Evolutionary conservation across 2,329 filamentous ascomycete species (phyloP).

Genomic region (Lachnellula subtilissima): DNA sequence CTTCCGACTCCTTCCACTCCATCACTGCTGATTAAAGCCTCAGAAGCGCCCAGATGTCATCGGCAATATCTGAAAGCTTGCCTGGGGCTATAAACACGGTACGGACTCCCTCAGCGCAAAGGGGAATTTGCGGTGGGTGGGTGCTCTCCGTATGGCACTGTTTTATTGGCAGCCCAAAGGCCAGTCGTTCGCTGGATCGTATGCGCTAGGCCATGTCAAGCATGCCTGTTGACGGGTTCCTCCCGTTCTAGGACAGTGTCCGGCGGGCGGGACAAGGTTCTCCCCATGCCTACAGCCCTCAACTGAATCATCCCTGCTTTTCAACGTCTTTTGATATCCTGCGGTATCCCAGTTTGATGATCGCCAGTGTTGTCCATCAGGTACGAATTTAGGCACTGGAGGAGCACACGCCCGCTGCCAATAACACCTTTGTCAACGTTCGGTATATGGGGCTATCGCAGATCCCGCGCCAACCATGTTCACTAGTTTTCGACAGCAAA

Average conservation of each 20-base stretch:
- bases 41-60: conserved; percentile 16
- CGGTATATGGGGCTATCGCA: conserved; percentile 19
- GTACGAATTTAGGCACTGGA: conserved; percentile 29
- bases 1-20: conserved; percentile 6
- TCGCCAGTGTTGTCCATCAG: conserved; percentile 13
- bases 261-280: conserved; percentile 22
- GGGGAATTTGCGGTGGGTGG: conserved; percentile 4
- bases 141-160: conserved; percentile 8
- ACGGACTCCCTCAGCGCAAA: neutral
- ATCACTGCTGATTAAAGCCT: conserved; percentile 22
- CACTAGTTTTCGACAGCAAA: conserved; percentile 19
- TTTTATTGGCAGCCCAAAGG: conserved; percentile 25
- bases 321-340: conserved; percentile 28
- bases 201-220: conserved; percentile 16
- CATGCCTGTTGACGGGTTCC: conserved; percentile 19
- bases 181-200: conserved; percentile 7
- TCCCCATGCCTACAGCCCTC: conserved; percentile 13
- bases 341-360: conserved; percentile 22
- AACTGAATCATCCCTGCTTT: conserved; percentile 7
- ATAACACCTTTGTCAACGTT: conserved; percentile 7
- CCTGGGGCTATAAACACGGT: neutral
- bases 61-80: conserved; percentile 10
- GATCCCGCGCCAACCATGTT: conserved; percentile 31
- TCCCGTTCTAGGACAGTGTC: conserved; percentile 19
- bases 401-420: conserved; percentile 11